Evolutionary conservation across 2,329 filamentous ascomycete species (phyloP).

Genomic region (Hymenoscyphus infarciens): DNA sequence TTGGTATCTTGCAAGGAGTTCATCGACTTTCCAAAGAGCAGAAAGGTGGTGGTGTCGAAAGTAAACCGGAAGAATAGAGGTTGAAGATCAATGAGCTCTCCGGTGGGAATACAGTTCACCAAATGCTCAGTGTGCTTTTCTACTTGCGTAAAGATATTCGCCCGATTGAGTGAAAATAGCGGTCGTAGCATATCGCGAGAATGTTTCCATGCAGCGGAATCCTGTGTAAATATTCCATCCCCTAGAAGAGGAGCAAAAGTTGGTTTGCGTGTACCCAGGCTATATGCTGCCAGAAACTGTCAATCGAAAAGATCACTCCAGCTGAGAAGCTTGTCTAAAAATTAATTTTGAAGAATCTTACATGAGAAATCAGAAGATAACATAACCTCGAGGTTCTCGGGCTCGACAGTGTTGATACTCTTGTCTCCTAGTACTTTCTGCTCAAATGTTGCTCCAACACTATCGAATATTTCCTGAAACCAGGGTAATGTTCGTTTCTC

Average conservation of each 20-base stretch:
- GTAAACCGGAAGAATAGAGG: slow-evolving; percentile 49
- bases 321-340: too few species aligned
- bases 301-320: too few species aligned
- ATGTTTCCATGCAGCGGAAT: slow-evolving; percentile 35
- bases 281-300: slow-evolving; percentile 22
- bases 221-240: slow-evolving; percentile 37
- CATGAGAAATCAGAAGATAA: slow-evolving; percentile 30
- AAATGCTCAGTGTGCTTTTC: slow-evolving; percentile 31
- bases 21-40: slow-evolving; percentile 51
- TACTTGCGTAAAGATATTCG: slow-evolving; percentile 17
- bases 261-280: slow-evolving; percentile 28
- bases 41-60: slow-evolving; percentile 53
- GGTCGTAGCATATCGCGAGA: slow-evolving; percentile 31
- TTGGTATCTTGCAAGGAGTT: slow-evolving; percentile 23
- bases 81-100: slow-evolving; percentile 34
- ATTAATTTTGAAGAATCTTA: neutral
- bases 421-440: neutral
- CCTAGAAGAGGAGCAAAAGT: slow-evolving; percentile 34
- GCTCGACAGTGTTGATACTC: slow-evolving; percentile 22
- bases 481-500: neutral
- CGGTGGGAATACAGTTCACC: slow-evolving; percentile 21
- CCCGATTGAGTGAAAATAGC: slow-evolving; percentile 26
- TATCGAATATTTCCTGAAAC: neutral
- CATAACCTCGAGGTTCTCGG: slow-evolving; percentile 34
- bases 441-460: neutral